Evolutionary conservation across 2,329 filamentous ascomycete genomes (phyloP).

Genomic region (Diaporthe velutina): DNA sequence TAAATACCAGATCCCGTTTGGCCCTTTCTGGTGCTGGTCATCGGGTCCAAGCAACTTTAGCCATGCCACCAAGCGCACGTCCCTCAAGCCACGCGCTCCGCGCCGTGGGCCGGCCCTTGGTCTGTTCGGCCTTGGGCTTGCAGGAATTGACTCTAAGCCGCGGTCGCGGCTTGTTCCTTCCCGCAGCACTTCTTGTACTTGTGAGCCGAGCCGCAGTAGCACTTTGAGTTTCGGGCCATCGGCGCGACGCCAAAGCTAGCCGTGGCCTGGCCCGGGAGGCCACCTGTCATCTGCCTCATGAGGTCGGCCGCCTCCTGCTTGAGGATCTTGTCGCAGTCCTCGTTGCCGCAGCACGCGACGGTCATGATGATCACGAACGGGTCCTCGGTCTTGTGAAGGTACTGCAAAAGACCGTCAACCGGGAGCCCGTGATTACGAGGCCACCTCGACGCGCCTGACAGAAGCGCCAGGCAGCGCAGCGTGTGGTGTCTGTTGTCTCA

Average conservation of each 20-base stretch:
- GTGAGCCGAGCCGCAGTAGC: conserved; percentile 39
- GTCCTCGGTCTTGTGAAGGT: conserved; percentile 39
- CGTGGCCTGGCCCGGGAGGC: conserved; percentile 36
- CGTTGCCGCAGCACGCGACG: conserved; percentile 35
- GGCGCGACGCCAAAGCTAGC: conserved; percentile 38
- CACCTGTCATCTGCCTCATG: conserved; percentile 38
- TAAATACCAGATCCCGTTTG: neutral
- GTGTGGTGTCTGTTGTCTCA: neutral
- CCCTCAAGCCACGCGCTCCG: neutral
- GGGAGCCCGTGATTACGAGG: neutral
- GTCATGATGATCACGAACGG: conserved; percentile 41
- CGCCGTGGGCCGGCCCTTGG: neutral
- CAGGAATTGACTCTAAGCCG: neutral
- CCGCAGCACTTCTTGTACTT: conserved; percentile 40
- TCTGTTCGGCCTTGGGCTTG: too few species aligned
- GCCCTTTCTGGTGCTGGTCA: neutral
- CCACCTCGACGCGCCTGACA: too few species aligned
- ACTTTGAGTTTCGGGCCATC: conserved; percentile 38
- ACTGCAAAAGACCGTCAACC: conserved; percentile 20
- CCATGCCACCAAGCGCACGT: neutral
- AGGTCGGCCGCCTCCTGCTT: conserved; percentile 38
- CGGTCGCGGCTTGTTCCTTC: conserved; percentile 8
- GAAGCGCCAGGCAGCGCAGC: too few species aligned
- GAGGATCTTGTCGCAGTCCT: conserved; percentile 31
- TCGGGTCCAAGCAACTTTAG: neutral